Evolutionary conservation across 2,329 filamentous ascomycete species (phyloP).

Genomic region (Tolypocladium ophioglossoides): DNA sequence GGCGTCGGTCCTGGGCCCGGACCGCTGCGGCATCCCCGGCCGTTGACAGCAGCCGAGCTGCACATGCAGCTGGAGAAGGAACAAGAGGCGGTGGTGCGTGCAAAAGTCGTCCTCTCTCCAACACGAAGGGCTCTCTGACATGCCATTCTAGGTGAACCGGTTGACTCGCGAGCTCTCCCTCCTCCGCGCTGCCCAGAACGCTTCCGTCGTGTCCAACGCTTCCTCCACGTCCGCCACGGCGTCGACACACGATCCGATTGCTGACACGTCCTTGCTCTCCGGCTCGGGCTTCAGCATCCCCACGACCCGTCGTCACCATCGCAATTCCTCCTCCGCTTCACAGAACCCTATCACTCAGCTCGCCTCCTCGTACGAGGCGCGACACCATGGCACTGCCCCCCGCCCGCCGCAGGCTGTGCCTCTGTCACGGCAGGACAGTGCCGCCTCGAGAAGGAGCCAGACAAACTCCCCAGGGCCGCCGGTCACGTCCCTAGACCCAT

Average conservation of each 20-base stretch:
- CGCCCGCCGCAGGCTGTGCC: slow-evolving; percentile 33
- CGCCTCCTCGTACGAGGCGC: slow-evolving; percentile 24
- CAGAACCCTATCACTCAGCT: slow-evolving; percentile 31
- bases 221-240: slow-evolving; percentile 49
- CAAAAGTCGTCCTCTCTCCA: not conserved
- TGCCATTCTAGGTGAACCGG: slow-evolving; percentile 63
- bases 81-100: slow-evolving; percentile 77
- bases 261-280: slow-evolving; percentile 42
- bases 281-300: slow-evolving; percentile 49
- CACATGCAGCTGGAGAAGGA: slow-evolving; percentile 89
- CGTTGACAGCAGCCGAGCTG: slow-evolving; percentile 79
- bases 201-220: slow-evolving; percentile 54
- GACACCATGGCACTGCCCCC: slow-evolving; percentile 27
- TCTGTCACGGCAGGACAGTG: slow-evolving; percentile 44
- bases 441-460: slow-evolving; percentile 40
- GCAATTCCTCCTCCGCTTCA: slow-evolving; percentile 49
- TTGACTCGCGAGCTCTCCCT: slow-evolving; percentile 79
- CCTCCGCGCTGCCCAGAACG: slow-evolving; percentile 62
- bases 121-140: not conserved
- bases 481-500: slow-evolving; percentile 32
- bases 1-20: slow-evolving; percentile 49
- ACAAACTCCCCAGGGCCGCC: slow-evolving; percentile 36
- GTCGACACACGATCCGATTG: slow-evolving; percentile 35
- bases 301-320: slow-evolving; percentile 42
- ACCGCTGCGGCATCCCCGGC: slow-evolving; percentile 75